phyloP scores from a whole-genome alignment of 768 basidiomycete species.

The Candolleomyces eurysporus region DNA sequence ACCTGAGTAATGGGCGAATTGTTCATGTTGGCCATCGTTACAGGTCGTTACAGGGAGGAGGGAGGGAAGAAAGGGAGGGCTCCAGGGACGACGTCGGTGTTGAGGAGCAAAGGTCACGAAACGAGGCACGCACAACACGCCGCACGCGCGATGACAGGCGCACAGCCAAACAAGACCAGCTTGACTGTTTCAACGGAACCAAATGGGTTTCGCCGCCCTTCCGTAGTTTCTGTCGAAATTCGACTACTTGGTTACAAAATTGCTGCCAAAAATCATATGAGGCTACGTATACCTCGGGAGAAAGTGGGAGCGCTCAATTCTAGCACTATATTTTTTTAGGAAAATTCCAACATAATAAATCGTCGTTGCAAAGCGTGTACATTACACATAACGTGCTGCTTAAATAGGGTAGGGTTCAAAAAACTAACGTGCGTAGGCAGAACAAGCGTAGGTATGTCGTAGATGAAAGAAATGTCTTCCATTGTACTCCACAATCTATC shows the following conservation, averaged over 20 bases:
- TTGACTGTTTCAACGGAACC: background rate
- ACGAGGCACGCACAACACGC: slow-evolving; percentile 12
- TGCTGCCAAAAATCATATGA: too few relatives aligned
- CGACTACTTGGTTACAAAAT: background rate
- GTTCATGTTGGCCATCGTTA: slow-evolving; percentile 37
- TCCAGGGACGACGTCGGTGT: slow-evolving; percentile 2
- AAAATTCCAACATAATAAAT: too few relatives aligned
- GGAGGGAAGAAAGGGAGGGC: slow-evolving; percentile 2
- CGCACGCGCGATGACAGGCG: slow-evolving; percentile 15
- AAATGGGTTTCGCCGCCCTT: background rate
- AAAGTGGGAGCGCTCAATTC: too few relatives aligned
- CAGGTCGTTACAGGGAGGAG: slow-evolving; percentile 8
- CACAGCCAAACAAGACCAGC: slow-evolving; percentile 23
- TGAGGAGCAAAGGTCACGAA: slow-evolving; percentile 1
- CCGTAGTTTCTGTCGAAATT: background rate
- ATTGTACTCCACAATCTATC: too few relatives aligned
- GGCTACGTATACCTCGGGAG: too few relatives aligned
- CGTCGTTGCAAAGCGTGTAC: too few relatives aligned
- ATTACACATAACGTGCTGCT: background rate
- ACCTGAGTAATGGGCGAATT: slow-evolving; percentile 59
- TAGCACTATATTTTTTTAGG: too few relatives aligned
- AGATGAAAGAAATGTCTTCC: background rate
- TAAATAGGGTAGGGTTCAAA: slow-evolving; percentile 10
- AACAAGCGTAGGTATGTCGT: slow-evolving; percentile 10
- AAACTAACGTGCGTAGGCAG: slow-evolving; percentile 3